A percentile compares a stretch with the other conserved stretches of the same genome.
These are phyloP conservation scores for Melampsora americana DNA, from an alignment of 1,284 basidiomycete species.

Conservation along the genomic window DNA sequence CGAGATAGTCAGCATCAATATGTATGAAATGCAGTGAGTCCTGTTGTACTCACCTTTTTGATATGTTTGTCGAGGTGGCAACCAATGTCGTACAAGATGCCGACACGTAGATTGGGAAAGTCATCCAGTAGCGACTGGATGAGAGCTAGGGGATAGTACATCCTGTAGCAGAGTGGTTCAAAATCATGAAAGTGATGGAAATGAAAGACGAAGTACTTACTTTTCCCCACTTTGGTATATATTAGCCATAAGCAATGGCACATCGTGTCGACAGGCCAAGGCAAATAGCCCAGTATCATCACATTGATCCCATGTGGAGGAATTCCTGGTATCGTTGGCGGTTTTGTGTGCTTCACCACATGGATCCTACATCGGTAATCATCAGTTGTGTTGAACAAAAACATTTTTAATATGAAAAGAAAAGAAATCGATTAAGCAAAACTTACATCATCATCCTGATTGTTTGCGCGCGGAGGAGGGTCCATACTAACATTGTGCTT, in stretches of 20 bases:
- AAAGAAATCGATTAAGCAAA: no score
- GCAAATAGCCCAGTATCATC: no score
- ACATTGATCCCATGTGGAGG: constrained; percentile 3
- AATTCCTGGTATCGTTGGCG: background rate
- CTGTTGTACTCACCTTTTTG: constrained; percentile 19
- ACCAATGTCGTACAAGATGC: no score
- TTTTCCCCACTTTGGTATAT: constrained; percentile 9
- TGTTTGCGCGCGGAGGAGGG: background rate
- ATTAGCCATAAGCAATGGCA: background rate
- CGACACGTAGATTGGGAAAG: no score
- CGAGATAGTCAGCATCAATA: background rate
- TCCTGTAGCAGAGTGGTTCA: background rate
- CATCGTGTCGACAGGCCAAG: constrained; percentile 7
- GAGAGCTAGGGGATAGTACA: constrained; percentile 6
- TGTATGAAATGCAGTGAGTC: background rate
- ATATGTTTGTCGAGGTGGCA: constrained; percentile 20
- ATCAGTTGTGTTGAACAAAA: background rate
- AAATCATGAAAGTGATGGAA: background rate
- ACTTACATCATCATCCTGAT: background rate
- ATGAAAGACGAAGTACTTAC: background rate
- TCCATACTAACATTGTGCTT: background rate
- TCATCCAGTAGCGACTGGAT: no score
- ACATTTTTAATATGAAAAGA: background rate
- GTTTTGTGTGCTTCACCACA: constrained; percentile 16
- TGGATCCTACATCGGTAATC: background rate